These are phyloP conservation scores for Porogramme epimiltina DNA, from an alignment of 1,284 basidiomycete species.

Conservation along the genomic window DNA sequence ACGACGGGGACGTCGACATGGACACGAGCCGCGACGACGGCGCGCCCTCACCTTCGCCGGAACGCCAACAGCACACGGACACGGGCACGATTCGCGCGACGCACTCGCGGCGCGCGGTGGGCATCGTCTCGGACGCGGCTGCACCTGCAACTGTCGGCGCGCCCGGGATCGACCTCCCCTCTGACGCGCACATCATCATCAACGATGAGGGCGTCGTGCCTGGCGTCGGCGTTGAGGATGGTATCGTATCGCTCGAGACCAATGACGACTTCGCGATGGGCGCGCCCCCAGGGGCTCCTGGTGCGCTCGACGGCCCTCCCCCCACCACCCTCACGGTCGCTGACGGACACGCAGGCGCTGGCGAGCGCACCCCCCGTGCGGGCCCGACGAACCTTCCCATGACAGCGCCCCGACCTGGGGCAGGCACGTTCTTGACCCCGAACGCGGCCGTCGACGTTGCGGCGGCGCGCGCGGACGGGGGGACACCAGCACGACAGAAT, in stretches of 20 bases:
- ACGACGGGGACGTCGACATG: constrained; percentile 56
- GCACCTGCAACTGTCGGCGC: constrained; percentile 34
- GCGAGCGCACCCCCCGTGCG: constrained; percentile 34
- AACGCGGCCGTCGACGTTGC: constrained; percentile 1
- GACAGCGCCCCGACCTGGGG: constrained; percentile 17
- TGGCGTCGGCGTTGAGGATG: constrained; percentile 65
- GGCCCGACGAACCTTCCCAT: constrained; percentile 31
- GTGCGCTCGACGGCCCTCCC: constrained; percentile 56
- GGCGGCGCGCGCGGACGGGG: not conserved
- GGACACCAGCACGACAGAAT: constrained; percentile 13
- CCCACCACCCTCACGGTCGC: constrained; percentile 25
- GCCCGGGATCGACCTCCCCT: constrained; percentile 43
- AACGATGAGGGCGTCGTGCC: constrained; percentile 51
- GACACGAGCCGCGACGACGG: constrained; percentile 43
- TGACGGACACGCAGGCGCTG: constrained; percentile 28
- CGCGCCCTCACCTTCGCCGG: constrained; percentile 34
- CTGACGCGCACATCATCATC: constrained; percentile 71
- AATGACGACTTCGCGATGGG: constrained; percentile 86
- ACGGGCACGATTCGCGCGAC: constrained; percentile 29
- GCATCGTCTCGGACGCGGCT: constrained; percentile 61
- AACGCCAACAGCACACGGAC: constrained; percentile 40
- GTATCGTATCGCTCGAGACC: constrained; percentile 67
- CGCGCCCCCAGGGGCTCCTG: constrained; percentile 81
- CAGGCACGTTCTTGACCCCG: constrained; percentile 12
- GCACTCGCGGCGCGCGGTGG: constrained; percentile 52